Evolutionary conservation across 129 eudicot species (phyloP).

Genomic region (Smallanthus sonchifolius): DNA sequence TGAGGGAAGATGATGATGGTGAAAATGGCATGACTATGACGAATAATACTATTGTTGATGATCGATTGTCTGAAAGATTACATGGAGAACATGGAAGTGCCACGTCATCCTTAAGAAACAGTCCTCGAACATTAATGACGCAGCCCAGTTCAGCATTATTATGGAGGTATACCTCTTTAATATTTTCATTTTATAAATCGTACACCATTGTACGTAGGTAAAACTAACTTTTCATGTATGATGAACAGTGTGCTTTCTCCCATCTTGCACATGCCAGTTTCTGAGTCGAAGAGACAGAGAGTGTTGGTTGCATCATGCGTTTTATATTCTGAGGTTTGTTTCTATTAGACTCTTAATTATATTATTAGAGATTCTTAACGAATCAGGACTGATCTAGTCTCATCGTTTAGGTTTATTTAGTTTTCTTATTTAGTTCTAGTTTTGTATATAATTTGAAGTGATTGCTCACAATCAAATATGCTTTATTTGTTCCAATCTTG

Average conservation of each 20-base stretch:
- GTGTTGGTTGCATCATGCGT: conserved; percentile 87
- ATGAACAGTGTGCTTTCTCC: conserved; percentile 86
- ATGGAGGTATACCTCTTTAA: conserved; percentile 56
- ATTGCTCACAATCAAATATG: background rate
- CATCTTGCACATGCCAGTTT: conserved; percentile 70
- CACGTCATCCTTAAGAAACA: conserved; percentile 35
- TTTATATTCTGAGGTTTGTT: conserved; percentile 87
- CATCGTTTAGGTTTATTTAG: background rate
- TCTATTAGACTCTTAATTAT: background rate
- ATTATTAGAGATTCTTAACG: background rate
- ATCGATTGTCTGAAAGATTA: conserved; percentile 26
- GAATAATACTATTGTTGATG: conserved; percentile 37
- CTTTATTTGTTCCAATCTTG: background rate
- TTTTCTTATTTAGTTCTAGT: background rate
- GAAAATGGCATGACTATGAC: conserved; percentile 45
- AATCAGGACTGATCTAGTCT: background rate
- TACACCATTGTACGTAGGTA: background rate
- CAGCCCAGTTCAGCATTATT: conserved; percentile 69
- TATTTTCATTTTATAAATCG: background rate
- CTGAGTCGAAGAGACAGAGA: conserved; percentile 86
- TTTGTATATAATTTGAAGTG: background rate
- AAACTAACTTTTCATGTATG: conserved; percentile 19
- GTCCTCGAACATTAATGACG: conserved; percentile 37
- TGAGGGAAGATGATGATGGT: conserved; percentile 80
- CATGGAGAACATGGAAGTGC: conserved; percentile 32